Evolutionary conservation across 2,329 filamentous ascomycete genomes (phyloP), one percentile per base, ranked within the genome.

Genomic region (Clarireedia sp.): DNA sequence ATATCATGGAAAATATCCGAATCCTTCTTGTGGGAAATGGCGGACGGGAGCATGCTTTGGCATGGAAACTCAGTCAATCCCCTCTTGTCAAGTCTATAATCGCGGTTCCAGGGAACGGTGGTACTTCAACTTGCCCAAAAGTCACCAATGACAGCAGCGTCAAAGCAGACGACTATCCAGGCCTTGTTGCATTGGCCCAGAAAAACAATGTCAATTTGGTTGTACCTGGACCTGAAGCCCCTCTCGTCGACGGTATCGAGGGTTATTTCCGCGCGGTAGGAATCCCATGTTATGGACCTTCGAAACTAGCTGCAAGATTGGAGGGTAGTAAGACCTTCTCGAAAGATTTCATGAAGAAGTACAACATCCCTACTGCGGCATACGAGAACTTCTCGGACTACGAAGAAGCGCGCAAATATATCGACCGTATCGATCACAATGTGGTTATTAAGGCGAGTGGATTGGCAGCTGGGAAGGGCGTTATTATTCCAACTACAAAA

Each of bases 311-410:
- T 21, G 91, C 94, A 17, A 81, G 82, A 45, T 89, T 99, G 80
- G 94, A 99, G 73, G 94, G 94, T 58, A 95, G 89, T 74, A 99
- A 99, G 77, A 89, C 92, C 10, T 97, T 95, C 71, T 90, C 89
- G 59, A 99, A 99, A 71, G 91, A 97, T 71, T 97, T 97, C 69
- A 99, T 97, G 94, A 86, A 87, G 72, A 84, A 86, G 62, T 83
- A 95, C 73, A 80, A 80, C 66, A 95, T 99, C 64, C 91, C 92
- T 38, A 97, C 94, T 1, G 94, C 94, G 16, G 83, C 81, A 40
- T 97, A 96, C 74, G 82, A 86, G 71, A 96, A 95, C 75, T 96
- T 97, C 69, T 82, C 78, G 70, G 79, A 88, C 65, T 91, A 87
- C 71, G 80, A 86, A 54, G 75, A 81, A 47, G 90, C 90, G 14